Evolutionary conservation across 2,329 filamentous ascomycete genomes (phyloP), one percentile per base, ranked within the genome.

Genomic region (Cladosporium sp.): DNA sequence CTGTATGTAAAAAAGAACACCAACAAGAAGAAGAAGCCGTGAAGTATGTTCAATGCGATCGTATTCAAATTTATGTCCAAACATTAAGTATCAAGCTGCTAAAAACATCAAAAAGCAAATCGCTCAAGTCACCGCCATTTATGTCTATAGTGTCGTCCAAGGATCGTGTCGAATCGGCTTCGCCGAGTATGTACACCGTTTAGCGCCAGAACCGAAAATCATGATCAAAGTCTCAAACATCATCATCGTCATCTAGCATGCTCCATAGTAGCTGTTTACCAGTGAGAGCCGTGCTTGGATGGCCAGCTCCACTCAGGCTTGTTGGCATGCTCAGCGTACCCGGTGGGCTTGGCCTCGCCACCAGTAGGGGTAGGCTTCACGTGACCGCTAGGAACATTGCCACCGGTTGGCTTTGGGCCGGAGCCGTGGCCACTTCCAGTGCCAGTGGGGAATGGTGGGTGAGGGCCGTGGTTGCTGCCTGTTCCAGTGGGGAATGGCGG

Each of bases 291-390:
- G 32, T 63, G 51, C 60, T 63, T 63, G 10, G 48, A 26, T 2
- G 60, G 60, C 60, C 60, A 63, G 49, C 25, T 63, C 60, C 60
- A 63, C 60, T 63, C 60, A 53, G 46, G 13, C 46, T 61, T 51
- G 11, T 61, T 23, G 49, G 11, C 36, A 51, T 61, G 28, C n/a
- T n/a, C n/a, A 21, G 61, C 25, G 18, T 51, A 25, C 30, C 63
- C 63, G 18, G 54, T 48, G 6, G 63, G 63, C 54, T 64, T 28
- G 6, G 28, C 23, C 25, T 43, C 48, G 16, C 23, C 36, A 28
- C 62, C 54, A 16, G 39, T 64, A 13, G 62, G 62, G 10, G 39
- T 64, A 13, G 62, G 62, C 49, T 58, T 64, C 43, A 53, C 34
- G 8, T 39, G 28, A 11, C 62, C 56, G 13, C 54, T 58, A 5